Evolutionary conservation across 225 moss, liverwort and hornwort species (phyloP).

Genomic region (Pseudisothecium myosuroides): DNA sequence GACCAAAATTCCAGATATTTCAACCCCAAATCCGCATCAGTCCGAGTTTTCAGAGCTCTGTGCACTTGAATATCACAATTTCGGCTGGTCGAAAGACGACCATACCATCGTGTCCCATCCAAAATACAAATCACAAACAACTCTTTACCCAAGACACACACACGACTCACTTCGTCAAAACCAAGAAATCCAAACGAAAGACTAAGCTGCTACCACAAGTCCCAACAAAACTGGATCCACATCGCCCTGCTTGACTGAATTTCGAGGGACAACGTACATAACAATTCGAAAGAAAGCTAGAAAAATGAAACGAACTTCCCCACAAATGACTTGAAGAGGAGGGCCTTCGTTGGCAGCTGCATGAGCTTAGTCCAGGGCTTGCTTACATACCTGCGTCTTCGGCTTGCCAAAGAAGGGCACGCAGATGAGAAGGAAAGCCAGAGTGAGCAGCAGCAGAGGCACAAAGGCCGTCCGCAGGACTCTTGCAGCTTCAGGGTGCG

Average conservation of each 20-base stretch:
- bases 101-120: neutral
- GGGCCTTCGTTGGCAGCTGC: neutral
- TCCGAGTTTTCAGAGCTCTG: neutral
- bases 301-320: neutral
- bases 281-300: neutral
- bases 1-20: neutral
- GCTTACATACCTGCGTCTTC: conserved; percentile 6
- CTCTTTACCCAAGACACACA: neutral
- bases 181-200: neutral
- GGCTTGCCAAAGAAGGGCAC: conserved; percentile 8
- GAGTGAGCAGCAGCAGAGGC: conserved; percentile 48
- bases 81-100: neutral
- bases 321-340: too few species aligned
- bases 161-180: neutral
- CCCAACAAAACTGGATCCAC: neutral
- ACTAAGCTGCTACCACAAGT: neutral
- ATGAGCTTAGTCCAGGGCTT: neutral
- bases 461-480: conserved; percentile 39
- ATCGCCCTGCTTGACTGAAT: neutral
- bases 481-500: conserved; percentile 9
- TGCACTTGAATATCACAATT: neutral
- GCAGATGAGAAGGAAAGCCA: conserved; percentile 39
- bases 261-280: neutral
- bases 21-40: neutral
- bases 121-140: neutral